phyloP scores from a whole-genome alignment of 345 rosid species.

The Arabidopsis suecica region DNA sequence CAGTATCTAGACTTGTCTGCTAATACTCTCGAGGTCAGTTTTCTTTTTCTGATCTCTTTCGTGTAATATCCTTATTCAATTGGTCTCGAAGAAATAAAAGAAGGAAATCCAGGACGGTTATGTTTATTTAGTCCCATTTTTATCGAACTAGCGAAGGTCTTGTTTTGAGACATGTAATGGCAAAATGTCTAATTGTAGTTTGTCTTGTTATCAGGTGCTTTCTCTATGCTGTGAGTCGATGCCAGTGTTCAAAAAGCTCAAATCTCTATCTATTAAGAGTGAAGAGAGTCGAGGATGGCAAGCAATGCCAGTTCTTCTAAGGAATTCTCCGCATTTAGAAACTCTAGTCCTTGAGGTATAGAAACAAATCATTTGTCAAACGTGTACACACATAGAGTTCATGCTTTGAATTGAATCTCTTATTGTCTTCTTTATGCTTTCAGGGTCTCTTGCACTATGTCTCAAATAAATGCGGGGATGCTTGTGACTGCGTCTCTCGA shows the following conservation, averaged over 20 bases:
- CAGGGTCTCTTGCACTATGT: too few relatives aligned
- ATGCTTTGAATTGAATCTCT: too few relatives aligned
- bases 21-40: neutral
- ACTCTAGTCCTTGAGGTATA: neutral
- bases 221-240: neutral
- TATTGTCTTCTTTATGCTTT: neutral
- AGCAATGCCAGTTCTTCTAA: conserved; percentile 14
- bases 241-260: conserved; percentile 24
- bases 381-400: neutral
- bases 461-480: too few relatives aligned
- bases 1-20: neutral
- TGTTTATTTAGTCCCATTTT: neutral
- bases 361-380: neutral
- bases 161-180: too few relatives aligned
- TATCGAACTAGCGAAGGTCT: too few relatives aligned
- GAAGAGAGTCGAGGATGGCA: neutral
- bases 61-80: too few relatives aligned
- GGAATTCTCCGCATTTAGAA: neutral
- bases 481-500: too few relatives aligned
- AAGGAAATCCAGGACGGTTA: neutral
- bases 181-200: neutral
- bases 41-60: neutral
- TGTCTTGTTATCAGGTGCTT: neutral
- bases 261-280: neutral
- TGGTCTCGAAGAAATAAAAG: too few relatives aligned